Evolutionary conservation across 768 basidiomycete species (phyloP).

Genomic region (Boletus rubropictus): DNA sequence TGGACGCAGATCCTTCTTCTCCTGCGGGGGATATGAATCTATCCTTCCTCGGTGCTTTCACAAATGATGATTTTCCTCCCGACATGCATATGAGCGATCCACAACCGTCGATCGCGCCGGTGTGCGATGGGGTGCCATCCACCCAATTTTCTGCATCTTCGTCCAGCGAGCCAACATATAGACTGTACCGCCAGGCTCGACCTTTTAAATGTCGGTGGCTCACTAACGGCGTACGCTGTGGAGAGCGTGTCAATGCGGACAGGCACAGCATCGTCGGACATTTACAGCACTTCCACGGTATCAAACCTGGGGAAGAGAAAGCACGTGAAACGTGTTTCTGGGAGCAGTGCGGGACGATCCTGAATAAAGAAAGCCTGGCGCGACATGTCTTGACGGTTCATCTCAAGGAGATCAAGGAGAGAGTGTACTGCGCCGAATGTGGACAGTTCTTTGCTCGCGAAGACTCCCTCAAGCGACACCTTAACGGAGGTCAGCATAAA

Average conservation of each 20-base stretch:
- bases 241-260: neutral
- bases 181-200: neutral
- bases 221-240: slow-evolving; percentile 5
- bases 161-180: neutral
- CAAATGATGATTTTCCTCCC: neutral
- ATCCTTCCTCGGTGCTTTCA: neutral
- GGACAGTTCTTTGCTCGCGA: slow-evolving; percentile 22
- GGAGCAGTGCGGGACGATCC: slow-evolving; percentile 9
- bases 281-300: slow-evolving; percentile 9
- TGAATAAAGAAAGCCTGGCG: slow-evolving; percentile 28
- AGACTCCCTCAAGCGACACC: slow-evolving; percentile 28
- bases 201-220: slow-evolving; percentile 13
- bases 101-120: neutral
- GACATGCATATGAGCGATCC: neutral
- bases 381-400: slow-evolving; percentile 28
- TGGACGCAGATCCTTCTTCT: neutral
- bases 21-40: neutral
- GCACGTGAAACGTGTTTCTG: slow-evolving; percentile 14
- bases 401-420: slow-evolving; percentile 15
- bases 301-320: slow-evolving; percentile 18
- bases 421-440: slow-evolving; percentile 13
- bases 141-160: neutral
- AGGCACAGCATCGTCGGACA: slow-evolving; percentile 18
- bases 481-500: slow-evolving; percentile 14
- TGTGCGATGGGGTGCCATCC: neutral